Base-by-base conservation (phyloP, 2,329 filamentous ascomycete species). In the Claviceps digitariae region DNA sequence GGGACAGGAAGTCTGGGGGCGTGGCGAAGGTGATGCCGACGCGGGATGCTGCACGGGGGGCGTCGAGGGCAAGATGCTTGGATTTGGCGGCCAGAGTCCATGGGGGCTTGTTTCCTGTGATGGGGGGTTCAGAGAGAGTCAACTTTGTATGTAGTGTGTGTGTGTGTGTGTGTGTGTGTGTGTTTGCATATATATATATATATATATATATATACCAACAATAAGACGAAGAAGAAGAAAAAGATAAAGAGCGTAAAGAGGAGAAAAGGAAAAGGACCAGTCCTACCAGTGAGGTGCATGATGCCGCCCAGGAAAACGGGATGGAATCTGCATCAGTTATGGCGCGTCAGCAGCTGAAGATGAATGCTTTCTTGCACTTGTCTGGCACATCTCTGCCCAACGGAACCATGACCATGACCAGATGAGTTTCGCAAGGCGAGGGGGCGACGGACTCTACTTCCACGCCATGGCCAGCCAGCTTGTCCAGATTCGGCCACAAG, bases 301-400 rank as follows among this genome's bases (percentile, higher is more conserved):
- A 87, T 79, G 47, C 76, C 84, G 27, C 81, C 82, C 15, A 91
- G 73, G 62, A 90, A 83, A 51, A 90, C 74, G 15, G 87, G 87
- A 57, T 85, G 75, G 60, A 86, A 78, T 50, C 84, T 87, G 57
- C 29, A 17, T 45, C 27, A 7, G 20, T 31, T n/a, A 2, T 21
- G 8, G 4, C 45, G 38, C 27, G 54, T 38, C 56, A n/a, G n/a
- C n/a, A n/a, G n/a, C n/a, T n/a, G n/a, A n/a, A n/a, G n/a, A n/a
- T n/a, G n/a, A n/a, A n/a, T n/a, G n/a, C n/a, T n/a, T n/a, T n/a
- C n/a, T n/a, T n/a, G n/a, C n/a, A n/a, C n/a, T n/a, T n/a, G n/a
- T n/a, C n/a, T n/a, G n/a, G n/a, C n/a, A n/a, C n/a, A n/a, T n/a
- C n/a, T n/a, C n/a, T n/a, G n/a, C n/a, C n/a, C n/a, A n/a, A n/a